Base-by-base conservation (phyloP, 176 grass and related monocot genomes). In the Dendrocalamus sinicus region DNA sequence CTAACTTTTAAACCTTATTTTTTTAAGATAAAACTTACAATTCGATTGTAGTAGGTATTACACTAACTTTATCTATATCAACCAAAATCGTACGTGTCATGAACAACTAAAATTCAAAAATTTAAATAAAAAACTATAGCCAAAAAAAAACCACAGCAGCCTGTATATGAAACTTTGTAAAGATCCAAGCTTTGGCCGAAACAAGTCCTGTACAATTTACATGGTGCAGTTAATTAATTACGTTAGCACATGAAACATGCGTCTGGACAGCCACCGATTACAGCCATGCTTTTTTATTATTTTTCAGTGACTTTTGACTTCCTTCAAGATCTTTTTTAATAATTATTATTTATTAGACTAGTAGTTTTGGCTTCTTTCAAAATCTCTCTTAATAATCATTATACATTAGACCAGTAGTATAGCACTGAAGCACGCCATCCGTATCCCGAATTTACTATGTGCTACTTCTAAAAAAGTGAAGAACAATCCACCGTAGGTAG, bases 51-150 rank as follows among this genome's bases (percentile, higher is more conserved):
- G 0, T 32, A 32, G 30, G 0, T 2, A 32, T 32, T 2, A 2
- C 1, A 32, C 2, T 2, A 0, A 32, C 2, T 32, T 32, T 32
- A 32, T 32, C 30, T 32, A 32, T 32, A 32, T 2, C 30, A 2
- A 0, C 0, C 2, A 32, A 32, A 32, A 32, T 32, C 2, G 0
- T 2, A 32, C 2, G 0, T 32, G 2, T 32, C 30, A 2, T 32
- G 1, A 32, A 2, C 30, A 32, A 2, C 30, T 0, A 32, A 32
- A 32, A 32, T 32, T 32, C 1, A 0, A 32, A 32, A 32, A 2
- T 32, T 32, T 32, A 32, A 32, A 2, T 32, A 1, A 32, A 32
- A 2, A 32, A 32, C 30, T 2, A 32, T 32, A 32, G 30, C 26
- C n/a, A n/a, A 30, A 30, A 32, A 32, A 32, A 32, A 32, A 32